Conservation (phyloP, 257 asterid species). For the Parsonsia alboflavescens region DNA sequence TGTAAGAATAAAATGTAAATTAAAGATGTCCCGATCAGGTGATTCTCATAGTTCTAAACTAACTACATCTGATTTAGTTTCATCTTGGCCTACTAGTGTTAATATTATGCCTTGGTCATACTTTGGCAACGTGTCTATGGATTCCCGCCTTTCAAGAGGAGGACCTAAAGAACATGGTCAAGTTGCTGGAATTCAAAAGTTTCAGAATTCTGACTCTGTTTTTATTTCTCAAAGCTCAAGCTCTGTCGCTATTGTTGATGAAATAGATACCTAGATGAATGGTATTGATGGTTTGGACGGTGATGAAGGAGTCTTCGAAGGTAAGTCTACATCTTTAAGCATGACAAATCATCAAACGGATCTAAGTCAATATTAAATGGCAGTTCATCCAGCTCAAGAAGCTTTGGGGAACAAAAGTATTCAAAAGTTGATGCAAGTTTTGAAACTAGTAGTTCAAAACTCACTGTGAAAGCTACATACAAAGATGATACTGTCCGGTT, state of each 20-base stretch:
- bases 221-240: slow-evolving; percentile 30
- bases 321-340: slow-evolving; percentile 48
- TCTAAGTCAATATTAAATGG: slow-evolving; percentile 49
- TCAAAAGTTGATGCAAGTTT: slow-evolving; percentile 24
- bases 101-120: slow-evolving; percentile 26
- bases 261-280: slow-evolving; percentile 21
- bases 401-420: slow-evolving; percentile 29
- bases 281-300: slow-evolving; percentile 21
- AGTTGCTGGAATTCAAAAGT: slow-evolving; percentile 11
- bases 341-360: slow-evolving; percentile 58
- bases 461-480: slow-evolving; percentile 62
- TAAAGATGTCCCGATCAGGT: slow-evolving; percentile 13
- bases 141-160: slow-evolving; percentile 25
- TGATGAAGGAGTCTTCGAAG: slow-evolving; percentile 34
- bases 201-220: slow-evolving; percentile 25
- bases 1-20: slow-evolving; percentile 11
- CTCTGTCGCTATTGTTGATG: slow-evolving; percentile 29
- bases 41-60: slow-evolving; percentile 21
- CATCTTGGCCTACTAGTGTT: slow-evolving; percentile 25
- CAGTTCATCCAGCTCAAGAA: slow-evolving; percentile 55
- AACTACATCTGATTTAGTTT: slow-evolving; percentile 30
- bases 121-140: slow-evolving; percentile 27
- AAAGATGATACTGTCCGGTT: slow-evolving; percentile 65
- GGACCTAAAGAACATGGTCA: slow-evolving; percentile 16
- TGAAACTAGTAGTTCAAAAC: slow-evolving; percentile 43